These are phyloP conservation scores for Capronia americana DNA, from an alignment of 2,329 filamentous ascomycete genomes.

Conservation along the genomic window DNA sequence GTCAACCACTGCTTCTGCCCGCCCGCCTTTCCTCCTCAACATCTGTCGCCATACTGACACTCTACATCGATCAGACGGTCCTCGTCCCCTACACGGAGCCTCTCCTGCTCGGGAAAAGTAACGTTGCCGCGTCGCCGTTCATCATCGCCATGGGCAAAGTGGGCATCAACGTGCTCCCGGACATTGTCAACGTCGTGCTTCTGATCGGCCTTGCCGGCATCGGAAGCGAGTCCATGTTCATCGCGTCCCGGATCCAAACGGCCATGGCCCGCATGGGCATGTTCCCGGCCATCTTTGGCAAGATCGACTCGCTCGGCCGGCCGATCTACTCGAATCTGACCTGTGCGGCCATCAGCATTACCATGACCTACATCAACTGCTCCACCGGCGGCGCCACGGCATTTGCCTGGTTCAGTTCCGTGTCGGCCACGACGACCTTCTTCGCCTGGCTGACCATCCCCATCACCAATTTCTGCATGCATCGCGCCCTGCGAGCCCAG, in stretches of 20 bases:
- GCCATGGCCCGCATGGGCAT: constrained; percentile 87
- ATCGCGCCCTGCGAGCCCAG: constrained; percentile 70
- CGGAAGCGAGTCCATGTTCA: constrained; percentile 89
- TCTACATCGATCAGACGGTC: constrained; percentile 59
- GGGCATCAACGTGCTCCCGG: constrained; percentile 79
- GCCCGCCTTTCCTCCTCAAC: too few relatives aligned
- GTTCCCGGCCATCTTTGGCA: constrained; percentile 68
- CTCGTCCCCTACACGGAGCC: constrained; percentile 71
- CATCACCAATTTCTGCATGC: constrained; percentile 78
- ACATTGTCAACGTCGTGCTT: constrained; percentile 92
- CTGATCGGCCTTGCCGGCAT: constrained; percentile 76
- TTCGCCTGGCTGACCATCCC: constrained; percentile 66
- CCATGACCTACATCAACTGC: constrained; percentile 8
- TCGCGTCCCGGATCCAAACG: constrained; percentile 87
- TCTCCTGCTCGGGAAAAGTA: constrained; percentile 67
- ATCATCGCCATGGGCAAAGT: constrained; percentile 90
- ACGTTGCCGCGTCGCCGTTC: constrained; percentile 83
- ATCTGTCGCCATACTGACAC: too few relatives aligned
- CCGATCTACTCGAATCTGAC: constrained; percentile 50
- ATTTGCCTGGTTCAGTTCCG: constrained; percentile 78
- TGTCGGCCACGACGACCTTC: constrained; percentile 74
- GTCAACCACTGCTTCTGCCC: too few relatives aligned
- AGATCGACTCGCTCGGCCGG: constrained; percentile 82
- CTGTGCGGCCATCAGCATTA: not conserved
- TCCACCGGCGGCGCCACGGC: constrained; percentile 50